These are phyloP conservation scores for Talinum fruticosum DNA, from an alignment of 148 eudicot species.

Conservation along the genomic window DNA sequence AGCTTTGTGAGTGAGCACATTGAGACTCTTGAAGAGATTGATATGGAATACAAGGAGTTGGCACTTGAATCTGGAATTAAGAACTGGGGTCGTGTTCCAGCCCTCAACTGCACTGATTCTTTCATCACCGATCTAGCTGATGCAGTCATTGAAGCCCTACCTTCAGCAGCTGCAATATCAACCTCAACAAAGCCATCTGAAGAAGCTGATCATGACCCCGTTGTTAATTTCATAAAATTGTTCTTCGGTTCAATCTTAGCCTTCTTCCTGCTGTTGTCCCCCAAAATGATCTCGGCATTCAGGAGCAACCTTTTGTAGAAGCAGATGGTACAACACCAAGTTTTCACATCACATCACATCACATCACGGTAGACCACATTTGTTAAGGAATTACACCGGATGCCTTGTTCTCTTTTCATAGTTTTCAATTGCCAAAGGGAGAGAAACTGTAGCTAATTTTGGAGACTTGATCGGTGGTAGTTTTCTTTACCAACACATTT, in stretches of 20 bases:
- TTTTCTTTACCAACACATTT: neutral
- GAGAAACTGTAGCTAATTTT: neutral
- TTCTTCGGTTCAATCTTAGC: constrained; percentile 84
- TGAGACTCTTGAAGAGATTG: constrained; percentile 96
- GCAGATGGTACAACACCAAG: neutral
- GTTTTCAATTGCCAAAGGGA: neutral
- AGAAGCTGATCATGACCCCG: constrained; percentile 43
- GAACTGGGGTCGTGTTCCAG: constrained; percentile 99
- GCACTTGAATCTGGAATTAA: constrained; percentile 90
- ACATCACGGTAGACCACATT: too few relatives aligned
- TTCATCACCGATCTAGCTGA: constrained; percentile 94
- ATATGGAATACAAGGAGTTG: constrained; percentile 88
- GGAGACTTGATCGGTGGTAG: neutral
- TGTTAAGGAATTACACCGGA: neutral
- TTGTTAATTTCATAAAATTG: constrained; percentile 48
- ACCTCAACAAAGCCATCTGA: constrained; percentile 31
- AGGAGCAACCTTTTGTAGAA: constrained; percentile 31
- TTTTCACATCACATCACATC: neutral
- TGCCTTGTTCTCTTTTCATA: neutral
- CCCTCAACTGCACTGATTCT: constrained; percentile 74
- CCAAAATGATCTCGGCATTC: constrained; percentile 47
- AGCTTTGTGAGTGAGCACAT: constrained; percentile 98
- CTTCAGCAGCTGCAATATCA: constrained; percentile 63
- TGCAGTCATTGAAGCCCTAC: constrained; percentile 87
- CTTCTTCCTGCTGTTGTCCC: constrained; percentile 70